A percentile compares a stretch with the other conserved stretches of the same genome.
These are phyloP conservation scores for Vachellia collinsii DNA, from an alignment of 306 rosid species.

Conservation along the genomic window DNA sequence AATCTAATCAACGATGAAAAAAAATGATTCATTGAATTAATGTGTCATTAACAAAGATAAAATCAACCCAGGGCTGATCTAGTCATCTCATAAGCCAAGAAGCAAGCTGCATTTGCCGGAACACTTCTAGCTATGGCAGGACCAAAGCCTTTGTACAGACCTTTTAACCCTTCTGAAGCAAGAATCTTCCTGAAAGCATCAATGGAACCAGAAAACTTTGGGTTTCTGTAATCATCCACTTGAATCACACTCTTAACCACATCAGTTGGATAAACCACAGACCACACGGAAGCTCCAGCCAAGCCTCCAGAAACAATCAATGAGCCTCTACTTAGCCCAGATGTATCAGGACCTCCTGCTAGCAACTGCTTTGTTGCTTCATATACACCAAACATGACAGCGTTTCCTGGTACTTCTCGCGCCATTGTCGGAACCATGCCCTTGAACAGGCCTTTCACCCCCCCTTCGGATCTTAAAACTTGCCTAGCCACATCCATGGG, in stretches of 20 bases:
- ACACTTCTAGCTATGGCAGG: constrained; percentile 92
- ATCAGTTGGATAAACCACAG: constrained; percentile 82
- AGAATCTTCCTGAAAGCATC: constrained; percentile 78
- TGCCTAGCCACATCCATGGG: constrained; percentile 94
- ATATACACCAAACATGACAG: constrained; percentile 90
- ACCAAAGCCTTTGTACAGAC: constrained; percentile 93
- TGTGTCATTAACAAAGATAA: background rate
- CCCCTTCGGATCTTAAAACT: constrained; percentile 85
- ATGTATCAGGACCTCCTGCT: constrained; percentile 87
- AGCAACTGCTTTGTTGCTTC: constrained; percentile 71
- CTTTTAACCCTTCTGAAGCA: constrained; percentile 76
- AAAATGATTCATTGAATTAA: constrained; percentile 34
- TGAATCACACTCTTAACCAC: constrained; percentile 92
- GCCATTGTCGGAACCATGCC: constrained; percentile 91
- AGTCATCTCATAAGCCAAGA: constrained; percentile 93
- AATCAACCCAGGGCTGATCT: constrained; percentile 76
- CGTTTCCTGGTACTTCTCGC: constrained; percentile 94
- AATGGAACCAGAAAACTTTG: constrained; percentile 74
- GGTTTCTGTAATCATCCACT: constrained; percentile 85
- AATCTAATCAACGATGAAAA: background rate
- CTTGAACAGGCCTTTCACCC: constrained; percentile 82
- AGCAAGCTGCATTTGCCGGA: constrained; percentile 97
- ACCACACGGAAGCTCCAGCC: constrained; percentile 89
- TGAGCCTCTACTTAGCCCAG: constrained; percentile 82
- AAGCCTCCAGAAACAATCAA: constrained; percentile 83